phyloP scores from a whole-genome alignment of 2,329 filamentous ascomycete genomes.

The Colletotrichum zoysiae region DNA sequence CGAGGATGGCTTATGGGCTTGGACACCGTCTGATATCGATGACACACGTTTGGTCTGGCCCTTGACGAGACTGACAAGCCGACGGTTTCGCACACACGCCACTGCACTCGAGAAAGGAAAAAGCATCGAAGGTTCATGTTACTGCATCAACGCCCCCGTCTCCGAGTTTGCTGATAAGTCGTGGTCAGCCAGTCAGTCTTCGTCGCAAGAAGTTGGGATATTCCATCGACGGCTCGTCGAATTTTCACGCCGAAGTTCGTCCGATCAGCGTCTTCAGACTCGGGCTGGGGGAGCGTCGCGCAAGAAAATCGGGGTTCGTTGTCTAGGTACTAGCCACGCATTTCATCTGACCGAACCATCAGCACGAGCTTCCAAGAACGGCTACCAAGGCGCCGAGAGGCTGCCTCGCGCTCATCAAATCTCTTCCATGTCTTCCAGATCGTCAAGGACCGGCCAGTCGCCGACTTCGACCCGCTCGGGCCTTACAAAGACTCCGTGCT shows the following conservation, averaged over 20 bases:
- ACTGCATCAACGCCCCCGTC: constrained; percentile 35
- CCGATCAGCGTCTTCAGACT: constrained; percentile 25
- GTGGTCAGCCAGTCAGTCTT: neutral
- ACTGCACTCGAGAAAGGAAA: constrained; percentile 31
- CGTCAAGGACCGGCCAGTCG: constrained; percentile 77
- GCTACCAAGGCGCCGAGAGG: constrained; percentile 12
- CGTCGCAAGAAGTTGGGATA: constrained; percentile 16
- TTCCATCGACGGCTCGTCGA: constrained; percentile 18
- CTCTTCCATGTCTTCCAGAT: constrained; percentile 84
- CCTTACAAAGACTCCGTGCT: constrained; percentile 83
- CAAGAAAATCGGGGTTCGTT: constrained; percentile 27
- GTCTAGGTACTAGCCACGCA: constrained; percentile 17
- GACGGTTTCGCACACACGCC: constrained; percentile 29
- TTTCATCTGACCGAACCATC: neutral
- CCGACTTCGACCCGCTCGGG: constrained; percentile 83
- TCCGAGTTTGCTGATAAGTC: constrained; percentile 3
- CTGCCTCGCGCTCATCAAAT: constrained; percentile 58
- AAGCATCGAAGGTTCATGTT: constrained; percentile 36
- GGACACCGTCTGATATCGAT: constrained; percentile 35
- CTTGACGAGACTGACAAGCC: constrained; percentile 8
- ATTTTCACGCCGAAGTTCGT: constrained; percentile 35
- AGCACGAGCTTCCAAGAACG: constrained; percentile 24
- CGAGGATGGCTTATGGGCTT: constrained; percentile 10
- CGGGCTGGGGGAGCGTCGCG: constrained; percentile 27
- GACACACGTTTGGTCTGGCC: constrained; percentile 32